phyloP scores from a whole-genome alignment of 345 rosid genomes.

The Salix exigua region DNA sequence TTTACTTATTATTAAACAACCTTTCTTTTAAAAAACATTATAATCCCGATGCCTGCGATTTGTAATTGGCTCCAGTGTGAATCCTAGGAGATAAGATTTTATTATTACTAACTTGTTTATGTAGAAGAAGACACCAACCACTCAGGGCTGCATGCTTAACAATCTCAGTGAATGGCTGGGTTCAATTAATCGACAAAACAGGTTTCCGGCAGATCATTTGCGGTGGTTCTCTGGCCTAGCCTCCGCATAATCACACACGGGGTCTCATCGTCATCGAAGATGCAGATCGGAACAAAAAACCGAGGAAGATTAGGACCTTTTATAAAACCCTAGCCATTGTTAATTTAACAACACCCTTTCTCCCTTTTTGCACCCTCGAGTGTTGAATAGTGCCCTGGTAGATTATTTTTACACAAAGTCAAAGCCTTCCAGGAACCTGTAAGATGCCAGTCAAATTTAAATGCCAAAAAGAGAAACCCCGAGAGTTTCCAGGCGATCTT shows the following conservation, averaged over 20 bases:
- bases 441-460: too few relatives aligned
- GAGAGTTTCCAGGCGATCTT: neutral
- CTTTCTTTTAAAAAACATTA: neutral
- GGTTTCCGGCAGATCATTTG: neutral
- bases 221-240: neutral
- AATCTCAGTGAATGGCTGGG: neutral
- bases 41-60: neutral
- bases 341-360: too few relatives aligned
- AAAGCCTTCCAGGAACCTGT: too few relatives aligned
- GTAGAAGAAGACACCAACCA: neutral
- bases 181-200: neutral
- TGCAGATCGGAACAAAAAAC: neutral
- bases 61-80: neutral
- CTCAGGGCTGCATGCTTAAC: neutral
- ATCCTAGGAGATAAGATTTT: neutral
- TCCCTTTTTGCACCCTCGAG: too few relatives aligned
- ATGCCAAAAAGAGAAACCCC: too few relatives aligned
- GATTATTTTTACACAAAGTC: too few relatives aligned
- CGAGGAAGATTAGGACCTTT: neutral
- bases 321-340: neutral
- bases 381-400: too few relatives aligned
- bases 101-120: neutral
- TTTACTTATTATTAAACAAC: neutral
- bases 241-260: neutral
- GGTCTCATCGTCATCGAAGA: neutral